Percentiles rank a stretch among this genome's conserved stretches.
Conservation (phyloP, 768 basidiomycete species). For the Xanthoconium purpureum region DNA sequence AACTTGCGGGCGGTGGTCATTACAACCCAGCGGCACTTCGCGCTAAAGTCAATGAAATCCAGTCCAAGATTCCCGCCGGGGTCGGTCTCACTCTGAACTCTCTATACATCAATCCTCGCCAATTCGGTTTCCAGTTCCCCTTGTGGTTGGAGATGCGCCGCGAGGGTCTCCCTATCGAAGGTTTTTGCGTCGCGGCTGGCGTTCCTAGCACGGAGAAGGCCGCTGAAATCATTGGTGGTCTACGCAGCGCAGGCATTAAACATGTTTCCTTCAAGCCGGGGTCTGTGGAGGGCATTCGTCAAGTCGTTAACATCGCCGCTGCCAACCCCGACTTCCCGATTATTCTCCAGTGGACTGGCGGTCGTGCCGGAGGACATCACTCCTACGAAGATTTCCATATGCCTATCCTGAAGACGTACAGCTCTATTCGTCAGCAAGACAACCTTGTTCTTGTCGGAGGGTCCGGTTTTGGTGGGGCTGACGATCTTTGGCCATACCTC, state of each 20-base stretch:
- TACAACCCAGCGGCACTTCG: constrained; percentile 90
- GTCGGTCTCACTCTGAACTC: constrained; percentile 93
- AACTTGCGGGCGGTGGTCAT: constrained; percentile 97
- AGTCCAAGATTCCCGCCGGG: constrained; percentile 77
- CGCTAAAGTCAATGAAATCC: constrained; percentile 89
- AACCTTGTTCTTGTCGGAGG: constrained; percentile 92
- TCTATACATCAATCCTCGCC: constrained; percentile 96
- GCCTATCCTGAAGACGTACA: constrained; percentile 88
- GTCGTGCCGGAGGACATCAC: constrained; percentile 97
- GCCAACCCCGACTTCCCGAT: constrained; percentile 95
- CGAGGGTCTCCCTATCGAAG: constrained; percentile 94
- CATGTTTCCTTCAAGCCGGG: constrained; percentile 99
- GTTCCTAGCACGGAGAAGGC: constrained; percentile 97
- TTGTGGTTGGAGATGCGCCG: constrained; percentile 97
- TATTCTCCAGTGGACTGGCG: constrained; percentile 99
- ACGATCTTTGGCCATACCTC: constrained; percentile 95
- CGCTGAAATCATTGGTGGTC: constrained; percentile 86
- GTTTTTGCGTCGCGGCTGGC: constrained; percentile 98
- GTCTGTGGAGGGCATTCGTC: constrained; percentile 94
- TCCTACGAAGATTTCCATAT: constrained; percentile 99
- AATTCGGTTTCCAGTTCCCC: constrained; percentile 96
- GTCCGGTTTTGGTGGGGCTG: constrained; percentile 92
- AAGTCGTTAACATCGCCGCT: constrained; percentile 93
- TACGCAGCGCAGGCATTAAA: constrained; percentile 83
- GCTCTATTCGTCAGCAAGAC: constrained; percentile 79